These are phyloP conservation scores for Oldenlandia corymbosa DNA, from an alignment of 257 asterid species.

Conservation along the genomic window DNA sequence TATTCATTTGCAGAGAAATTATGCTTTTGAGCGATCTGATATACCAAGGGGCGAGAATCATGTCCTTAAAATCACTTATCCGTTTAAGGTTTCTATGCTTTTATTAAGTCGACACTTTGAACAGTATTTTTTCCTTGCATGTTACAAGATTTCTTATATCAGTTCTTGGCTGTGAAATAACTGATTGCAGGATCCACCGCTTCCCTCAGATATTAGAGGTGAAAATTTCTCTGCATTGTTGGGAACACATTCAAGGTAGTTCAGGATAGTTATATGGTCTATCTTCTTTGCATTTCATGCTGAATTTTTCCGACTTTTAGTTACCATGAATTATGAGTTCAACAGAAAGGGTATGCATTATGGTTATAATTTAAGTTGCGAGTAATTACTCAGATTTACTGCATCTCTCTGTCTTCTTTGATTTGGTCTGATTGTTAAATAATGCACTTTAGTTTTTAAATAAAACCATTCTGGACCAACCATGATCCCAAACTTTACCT, in stretches of 20 bases:
- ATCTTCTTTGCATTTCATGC: conserved; percentile 10
- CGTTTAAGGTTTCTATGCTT: conserved; percentile 63
- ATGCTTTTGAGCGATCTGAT: conserved; percentile 91
- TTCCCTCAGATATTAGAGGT: conserved; percentile 88
- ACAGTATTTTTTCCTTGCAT: not conserved
- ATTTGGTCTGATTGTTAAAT: not conserved
- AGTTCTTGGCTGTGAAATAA: conserved; percentile 24
- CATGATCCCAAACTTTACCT: not conserved
- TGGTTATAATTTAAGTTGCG: no score
- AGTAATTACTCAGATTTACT: not conserved
- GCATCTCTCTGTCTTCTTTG: not conserved
- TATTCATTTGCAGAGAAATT: conserved; percentile 55
- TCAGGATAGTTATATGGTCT: conserved; percentile 12
- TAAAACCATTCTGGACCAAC: not conserved
- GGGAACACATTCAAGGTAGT: conserved; percentile 91
- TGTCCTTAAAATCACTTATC: conserved; percentile 77
- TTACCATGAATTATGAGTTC: not conserved
- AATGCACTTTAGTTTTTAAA: not conserved
- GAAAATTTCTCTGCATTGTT: conserved; percentile 66
- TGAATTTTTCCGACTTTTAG: conserved; percentile 9
- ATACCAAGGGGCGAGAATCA: conserved; percentile 81
- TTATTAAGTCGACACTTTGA: not conserved
- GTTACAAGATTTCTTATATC: not conserved
- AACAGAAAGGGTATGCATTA: not conserved
- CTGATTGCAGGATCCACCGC: conserved; percentile 65